Evolutionary conservation across 2,329 filamentous ascomycete species (phyloP).

Genomic region (Botrytis tulipae): DNA sequence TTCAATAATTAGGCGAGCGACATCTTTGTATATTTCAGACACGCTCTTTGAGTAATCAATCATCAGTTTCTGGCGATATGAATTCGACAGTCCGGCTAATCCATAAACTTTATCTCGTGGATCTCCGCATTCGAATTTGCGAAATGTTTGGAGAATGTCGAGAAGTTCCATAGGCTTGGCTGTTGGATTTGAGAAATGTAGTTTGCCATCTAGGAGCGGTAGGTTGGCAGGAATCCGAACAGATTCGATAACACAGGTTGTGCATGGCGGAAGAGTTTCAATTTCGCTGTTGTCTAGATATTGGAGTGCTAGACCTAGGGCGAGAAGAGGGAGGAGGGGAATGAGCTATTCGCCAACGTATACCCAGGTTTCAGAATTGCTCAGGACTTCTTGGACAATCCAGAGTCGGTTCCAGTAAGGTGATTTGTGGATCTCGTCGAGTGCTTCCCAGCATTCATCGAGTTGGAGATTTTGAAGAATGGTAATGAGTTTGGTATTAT

Average conservation of each 20-base stretch:
- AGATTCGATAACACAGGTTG: background rate
- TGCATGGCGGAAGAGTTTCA: background rate
- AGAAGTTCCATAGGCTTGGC: background rate
- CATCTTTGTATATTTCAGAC: background rate
- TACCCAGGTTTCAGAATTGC: background rate
- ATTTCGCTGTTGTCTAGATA: background rate
- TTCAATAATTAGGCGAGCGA: background rate
- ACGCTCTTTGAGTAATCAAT: background rate
- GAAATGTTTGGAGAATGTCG: background rate
- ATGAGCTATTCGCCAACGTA: background rate
- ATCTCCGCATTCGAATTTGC: background rate
- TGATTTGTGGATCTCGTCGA: background rate
- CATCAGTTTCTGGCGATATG: background rate
- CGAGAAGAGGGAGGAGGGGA: background rate
- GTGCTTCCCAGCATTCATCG: background rate
- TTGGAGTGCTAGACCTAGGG: background rate
- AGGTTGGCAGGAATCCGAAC: background rate
- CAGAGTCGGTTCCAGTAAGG: background rate
- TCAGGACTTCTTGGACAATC: background rate
- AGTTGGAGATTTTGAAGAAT: background rate
- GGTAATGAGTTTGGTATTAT: background rate
- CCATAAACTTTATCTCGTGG: background rate
- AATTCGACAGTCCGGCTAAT: no score
- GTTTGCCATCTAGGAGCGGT: background rate
- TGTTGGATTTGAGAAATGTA: background rate